These are phyloP conservation scores for Apophysomyces trapeziformis DNA, from an alignment of 371 early-diverging fungal species.

Conservation along the genomic window DNA sequence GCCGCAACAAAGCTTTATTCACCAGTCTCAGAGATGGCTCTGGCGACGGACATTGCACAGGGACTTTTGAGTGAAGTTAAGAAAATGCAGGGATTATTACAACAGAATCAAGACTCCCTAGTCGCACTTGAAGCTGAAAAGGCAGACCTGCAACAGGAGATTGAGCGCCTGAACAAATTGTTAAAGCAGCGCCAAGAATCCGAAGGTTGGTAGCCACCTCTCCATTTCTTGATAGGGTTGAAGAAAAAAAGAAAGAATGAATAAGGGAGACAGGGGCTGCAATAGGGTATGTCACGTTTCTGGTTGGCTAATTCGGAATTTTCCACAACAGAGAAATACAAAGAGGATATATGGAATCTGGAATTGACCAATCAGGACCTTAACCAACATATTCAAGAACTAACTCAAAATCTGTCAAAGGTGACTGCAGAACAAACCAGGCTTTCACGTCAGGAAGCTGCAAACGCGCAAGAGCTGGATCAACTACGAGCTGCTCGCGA, in stretches of 20 bases:
- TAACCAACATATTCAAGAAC: slow-evolving; percentile 47
- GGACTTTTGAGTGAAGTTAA: slow-evolving; percentile 45
- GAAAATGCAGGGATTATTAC: slow-evolving; percentile 42
- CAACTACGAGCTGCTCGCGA: slow-evolving; percentile 21
- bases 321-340: slow-evolving; percentile 28
- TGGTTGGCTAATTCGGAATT: not conserved
- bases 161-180: slow-evolving; percentile 57
- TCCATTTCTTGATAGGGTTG: not conserved
- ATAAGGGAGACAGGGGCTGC: too few relatives aligned
- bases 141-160: slow-evolving; percentile 55
- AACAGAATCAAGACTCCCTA: slow-evolving; percentile 58
- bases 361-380: slow-evolving; percentile 45
- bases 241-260: too few relatives aligned
- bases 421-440: slow-evolving; percentile 50
- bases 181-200: slow-evolving; percentile 50
- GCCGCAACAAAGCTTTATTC: not conserved
- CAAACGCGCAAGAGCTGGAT: slow-evolving; percentile 44
- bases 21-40: slow-evolving; percentile 15
- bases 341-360: slow-evolving; percentile 45
- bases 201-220: slow-evolving; percentile 42
- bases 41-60: slow-evolving; percentile 48
- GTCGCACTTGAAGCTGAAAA: slow-evolving; percentile 57
- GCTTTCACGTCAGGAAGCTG: slow-evolving; percentile 47
- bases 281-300: slow-evolving; percentile 1
- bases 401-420: slow-evolving; percentile 48